Conservation (phyloP, 2,329 filamentous ascomycete genomes). For the Incumbomyces delicatus region DNA sequence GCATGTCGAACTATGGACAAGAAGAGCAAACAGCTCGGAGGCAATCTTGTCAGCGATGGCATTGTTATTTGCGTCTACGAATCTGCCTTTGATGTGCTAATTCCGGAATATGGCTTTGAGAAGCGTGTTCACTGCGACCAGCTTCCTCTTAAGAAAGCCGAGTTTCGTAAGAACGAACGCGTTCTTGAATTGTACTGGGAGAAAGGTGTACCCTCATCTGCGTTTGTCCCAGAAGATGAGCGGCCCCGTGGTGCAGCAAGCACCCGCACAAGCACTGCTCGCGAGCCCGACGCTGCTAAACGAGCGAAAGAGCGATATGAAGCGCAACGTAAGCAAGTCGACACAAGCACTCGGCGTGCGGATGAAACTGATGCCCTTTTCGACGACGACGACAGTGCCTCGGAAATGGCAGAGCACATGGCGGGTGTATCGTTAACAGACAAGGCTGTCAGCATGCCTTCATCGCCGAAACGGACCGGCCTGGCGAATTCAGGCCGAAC, state of each 20-base stretch:
- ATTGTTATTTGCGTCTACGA: constrained; percentile 97
- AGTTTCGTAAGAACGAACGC: constrained; percentile 92
- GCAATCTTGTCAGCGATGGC: constrained; percentile 88
- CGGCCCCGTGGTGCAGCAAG: constrained; percentile 72
- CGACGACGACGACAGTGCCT: constrained; percentile 80
- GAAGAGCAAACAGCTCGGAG: constrained; percentile 73
- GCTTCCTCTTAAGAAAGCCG: constrained; percentile 94
- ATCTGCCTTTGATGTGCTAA: constrained; percentile 94
- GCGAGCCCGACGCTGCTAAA: constrained; percentile 72
- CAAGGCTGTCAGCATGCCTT: constrained; percentile 88
- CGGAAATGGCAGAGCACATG: constrained; percentile 82
- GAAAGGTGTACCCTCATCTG: constrained; percentile 94
- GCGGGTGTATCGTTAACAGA: constrained; percentile 83
- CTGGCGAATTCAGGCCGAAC: constrained; percentile 68
- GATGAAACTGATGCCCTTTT: constrained; percentile 94
- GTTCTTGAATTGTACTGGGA: constrained; percentile 98
- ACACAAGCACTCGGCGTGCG: constrained; percentile 86
- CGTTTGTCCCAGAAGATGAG: constrained; percentile 94
- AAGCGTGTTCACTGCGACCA: constrained; percentile 99
- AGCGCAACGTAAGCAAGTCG: constrained; percentile 82
- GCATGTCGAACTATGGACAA: constrained; percentile 94
- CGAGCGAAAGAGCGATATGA: constrained; percentile 81
- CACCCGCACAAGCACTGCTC: constrained; percentile 63
- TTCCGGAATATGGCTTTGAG: constrained; percentile 97
- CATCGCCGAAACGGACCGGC: constrained; percentile 72